Conservation (phyloP, 345 rosid species). For the Pseudoturritis turrita region DNA sequence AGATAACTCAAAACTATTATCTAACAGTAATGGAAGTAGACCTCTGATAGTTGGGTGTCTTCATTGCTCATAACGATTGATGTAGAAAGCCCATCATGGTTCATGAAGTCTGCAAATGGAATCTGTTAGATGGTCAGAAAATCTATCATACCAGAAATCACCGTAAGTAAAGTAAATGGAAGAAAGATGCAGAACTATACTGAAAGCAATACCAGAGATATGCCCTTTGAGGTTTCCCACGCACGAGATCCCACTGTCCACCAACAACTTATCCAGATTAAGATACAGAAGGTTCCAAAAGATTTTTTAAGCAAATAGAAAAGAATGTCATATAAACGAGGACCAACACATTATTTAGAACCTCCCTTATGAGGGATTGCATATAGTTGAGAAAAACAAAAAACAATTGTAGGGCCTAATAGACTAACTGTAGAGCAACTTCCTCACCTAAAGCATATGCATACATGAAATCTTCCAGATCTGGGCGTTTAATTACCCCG, state of each 20-base stretch:
- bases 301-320: background rate
- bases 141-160: constrained; percentile 22
- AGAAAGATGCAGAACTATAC: background rate
- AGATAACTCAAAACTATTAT: constrained; percentile 1
- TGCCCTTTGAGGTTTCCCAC: constrained; percentile 66
- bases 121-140: constrained; percentile 44
- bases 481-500: constrained; percentile 29
- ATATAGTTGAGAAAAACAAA: background rate
- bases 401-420: background rate
- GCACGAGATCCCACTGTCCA: constrained; percentile 85
- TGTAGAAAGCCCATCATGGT: constrained; percentile 69
- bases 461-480: constrained; percentile 59
- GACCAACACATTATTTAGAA: background rate
- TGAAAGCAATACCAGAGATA: constrained; percentile 58
- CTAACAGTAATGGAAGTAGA: constrained; percentile 19
- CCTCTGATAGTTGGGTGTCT: constrained; percentile 64
- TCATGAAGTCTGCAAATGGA: constrained; percentile 91
- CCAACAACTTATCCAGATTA: constrained; percentile 24
- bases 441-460: constrained; percentile 69
- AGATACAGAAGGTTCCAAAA: background rate
- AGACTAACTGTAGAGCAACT: background rate
- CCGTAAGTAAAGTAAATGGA: background rate
- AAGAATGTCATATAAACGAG: background rate
- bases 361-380: background rate
- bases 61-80: constrained; percentile 63